Conservation (phyloP, 306 rosid genomes). For the Inga laurina region DNA sequence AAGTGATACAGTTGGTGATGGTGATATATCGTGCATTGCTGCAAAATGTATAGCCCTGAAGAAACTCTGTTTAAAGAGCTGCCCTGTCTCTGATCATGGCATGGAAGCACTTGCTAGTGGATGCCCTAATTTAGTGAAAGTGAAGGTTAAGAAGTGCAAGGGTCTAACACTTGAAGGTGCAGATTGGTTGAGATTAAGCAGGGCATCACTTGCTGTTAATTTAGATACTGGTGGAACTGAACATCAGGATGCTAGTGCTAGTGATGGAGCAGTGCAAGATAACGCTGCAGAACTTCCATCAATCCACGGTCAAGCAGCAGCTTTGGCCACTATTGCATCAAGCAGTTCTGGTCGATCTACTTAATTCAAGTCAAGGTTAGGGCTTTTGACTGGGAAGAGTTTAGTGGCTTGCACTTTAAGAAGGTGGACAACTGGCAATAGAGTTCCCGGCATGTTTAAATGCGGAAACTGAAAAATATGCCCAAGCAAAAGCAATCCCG, state of each 20-base stretch:
- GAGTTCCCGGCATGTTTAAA: constrained; percentile 60
- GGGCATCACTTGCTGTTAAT: constrained; percentile 80
- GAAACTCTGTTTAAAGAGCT: constrained; percentile 93
- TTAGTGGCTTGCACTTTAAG: constrained; percentile 78
- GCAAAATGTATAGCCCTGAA: constrained; percentile 84
- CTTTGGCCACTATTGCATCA: constrained; percentile 42
- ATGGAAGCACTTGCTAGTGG: constrained; percentile 85
- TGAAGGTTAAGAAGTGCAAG: constrained; percentile 93
- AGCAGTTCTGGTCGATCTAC: constrained; percentile 55
- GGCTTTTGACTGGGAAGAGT: constrained; percentile 65
- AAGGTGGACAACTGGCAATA: constrained; percentile 77
- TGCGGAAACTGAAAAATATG: constrained; percentile 18
- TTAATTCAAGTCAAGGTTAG: constrained; percentile 80
- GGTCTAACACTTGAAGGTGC: constrained; percentile 83
- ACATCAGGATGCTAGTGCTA: constrained; percentile 77
- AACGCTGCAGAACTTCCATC: constrained; percentile 59
- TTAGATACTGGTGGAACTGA: constrained; percentile 76
- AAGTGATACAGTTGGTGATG: constrained; percentile 92
- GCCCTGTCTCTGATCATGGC: constrained; percentile 82
- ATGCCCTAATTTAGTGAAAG: constrained; percentile 96
- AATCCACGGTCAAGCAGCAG: constrained; percentile 42
- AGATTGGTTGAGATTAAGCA: constrained; percentile 65
- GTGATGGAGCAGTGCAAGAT: constrained; percentile 82
- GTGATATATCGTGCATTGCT: constrained; percentile 86
- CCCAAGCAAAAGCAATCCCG: constrained; percentile 20